Base-by-base conservation (phyloP, 352 stramenopile genomes). In the Phytophthora cajani region DNA sequence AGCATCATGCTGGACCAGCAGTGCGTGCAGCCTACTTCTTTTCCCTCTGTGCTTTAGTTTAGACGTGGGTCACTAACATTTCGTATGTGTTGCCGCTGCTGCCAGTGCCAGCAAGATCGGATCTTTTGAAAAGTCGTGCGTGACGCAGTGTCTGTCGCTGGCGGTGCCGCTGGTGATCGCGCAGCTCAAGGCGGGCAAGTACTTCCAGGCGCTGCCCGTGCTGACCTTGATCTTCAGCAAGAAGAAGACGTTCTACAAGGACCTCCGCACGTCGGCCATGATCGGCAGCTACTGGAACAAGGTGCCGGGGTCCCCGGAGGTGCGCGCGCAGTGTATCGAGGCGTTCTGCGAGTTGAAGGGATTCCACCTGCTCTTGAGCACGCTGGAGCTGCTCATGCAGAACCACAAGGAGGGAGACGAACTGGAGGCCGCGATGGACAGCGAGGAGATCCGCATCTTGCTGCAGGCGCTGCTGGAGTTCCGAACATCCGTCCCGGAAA, bases 231-330 rank as follows among this genome's bases (percentile, higher is more conserved):
- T 97, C 1, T 90, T 97, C 49, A 95, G 92, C 80, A 97, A 97
- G 78, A 95, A 97, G 58, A 91, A 90, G 60, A 92, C 82, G 9
- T 95, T 97, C 52, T 97, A 97, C 75, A 97, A 97, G 70, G 89
- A 97, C 50, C 51, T 94, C 32, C 87, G 88, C 61, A 88, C 80
- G n/a, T 93, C 88, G 7, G 84, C 89, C 38, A 94, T 95, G 88
- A 96, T 96, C 69, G 88, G 87, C 5, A 94, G 84, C 60, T 97
- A 96, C 53, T 97, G 88, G 90, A 97, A 96, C 81, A 95, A 95
- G 64, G 82, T 90, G 17, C 78, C 84, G 0, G 90, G 90, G 0
- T 88, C 87, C 6, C 88, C 89, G 0, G 89, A 97, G 78, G 88
- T 95, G 56, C 88, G 89, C 12, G 73, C 85, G 6, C 89, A 97